Evolutionary conservation across 2,329 filamentous ascomycete genomes (phyloP), one percentile per base, ranked within the genome.

Genomic region (Pseudogymnoascus pannorum): DNA sequence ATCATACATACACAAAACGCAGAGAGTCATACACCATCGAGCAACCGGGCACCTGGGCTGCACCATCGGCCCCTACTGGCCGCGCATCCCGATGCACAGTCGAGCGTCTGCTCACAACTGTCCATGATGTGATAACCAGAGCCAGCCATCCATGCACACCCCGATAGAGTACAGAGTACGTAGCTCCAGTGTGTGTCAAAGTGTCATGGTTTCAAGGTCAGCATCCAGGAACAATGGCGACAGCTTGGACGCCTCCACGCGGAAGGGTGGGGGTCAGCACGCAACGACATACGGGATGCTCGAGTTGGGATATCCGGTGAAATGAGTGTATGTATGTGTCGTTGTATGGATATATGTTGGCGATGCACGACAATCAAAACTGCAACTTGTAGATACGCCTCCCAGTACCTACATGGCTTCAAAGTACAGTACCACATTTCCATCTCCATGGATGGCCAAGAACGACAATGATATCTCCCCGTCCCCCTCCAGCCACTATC

Each of bases 121-220:
- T 48, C 42, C 42, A 48, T 48, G 42, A 26, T 48, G 42, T 48
- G 42, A 48, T 48, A 48, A 48, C 42, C 42, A 48, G 42, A 48
- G 42, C 42, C 42, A 48, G 20, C 42, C 42, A 48, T 48, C 42
- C 42, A 48, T 48, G 42, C 42, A 48, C 42, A 48, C 42, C 42
- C 42, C 42, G 12, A 48, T 48, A 48, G 42, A 48, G 42, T 48
- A 48, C 42, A 48, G 9, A 16, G 42, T 48, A 48, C 42, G 22
- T 48, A 48, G 22, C 42, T n/a, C 22, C 18, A n/a, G 11, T 20
- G 42, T 48, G 42, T 48, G 42, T 48, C 42, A 48, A 48, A 16
- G 22, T 48, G 22, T 26, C 22, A 48, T n/a, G 42, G 42, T 48
- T n/a, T 48, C 42, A n/a, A 48, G 42, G 42, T 48, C 42, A 48